Base-by-base conservation (phyloP, 305 asterid genomes). In the Solanum hybrid region DNA sequence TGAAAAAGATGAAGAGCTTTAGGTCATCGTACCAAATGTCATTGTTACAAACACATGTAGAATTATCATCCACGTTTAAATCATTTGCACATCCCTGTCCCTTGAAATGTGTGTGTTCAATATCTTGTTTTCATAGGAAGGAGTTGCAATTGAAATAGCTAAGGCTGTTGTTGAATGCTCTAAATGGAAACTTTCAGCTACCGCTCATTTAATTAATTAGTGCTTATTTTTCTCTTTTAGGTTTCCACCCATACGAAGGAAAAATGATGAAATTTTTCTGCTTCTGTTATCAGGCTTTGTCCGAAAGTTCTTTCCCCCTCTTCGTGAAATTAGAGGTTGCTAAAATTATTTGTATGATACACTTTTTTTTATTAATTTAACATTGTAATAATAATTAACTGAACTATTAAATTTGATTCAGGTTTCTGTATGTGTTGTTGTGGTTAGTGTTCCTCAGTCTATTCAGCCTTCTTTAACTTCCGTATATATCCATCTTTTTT, bases 151-250 rank as follows among this genome's bases (percentile, higher is more conserved):
- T 69, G 99, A 97, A 92, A 96, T 97, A 91, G 99, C 99, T 5
- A 98, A 97, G 93, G 99, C 99, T 32, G 98, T 97, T 88, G 98
- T 95, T 86, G 99, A 35, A 98, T 88, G 99, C 98, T n/a, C 89
- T 97, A 90, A 93, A 92, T 60, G 99, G 35, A 98, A 97, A 89
- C 98, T 97, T 75, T 94, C 99, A 85, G 98, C 99, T n/a, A 97
- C 99, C 24, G 98, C 99, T 35, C 37, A 6, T 35, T 31, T 31
- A 31, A 73, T 16, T 40, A 26, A 35, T 35, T 35, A 79, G 66
- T 78, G 88, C 75, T 88, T 91, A 86, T 34, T 32, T 89, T 4
- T 2, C 16, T 38, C 24, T 38, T 77, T 13, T 5, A 40, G 27
- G 13, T 79, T 32, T 6, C 22, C 27, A 38, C 32, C 35, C 10